These are phyloP conservation scores for Lithocarpus polystachyus DNA, from an alignment of 306 rosid species.

Conservation along the genomic window DNA sequence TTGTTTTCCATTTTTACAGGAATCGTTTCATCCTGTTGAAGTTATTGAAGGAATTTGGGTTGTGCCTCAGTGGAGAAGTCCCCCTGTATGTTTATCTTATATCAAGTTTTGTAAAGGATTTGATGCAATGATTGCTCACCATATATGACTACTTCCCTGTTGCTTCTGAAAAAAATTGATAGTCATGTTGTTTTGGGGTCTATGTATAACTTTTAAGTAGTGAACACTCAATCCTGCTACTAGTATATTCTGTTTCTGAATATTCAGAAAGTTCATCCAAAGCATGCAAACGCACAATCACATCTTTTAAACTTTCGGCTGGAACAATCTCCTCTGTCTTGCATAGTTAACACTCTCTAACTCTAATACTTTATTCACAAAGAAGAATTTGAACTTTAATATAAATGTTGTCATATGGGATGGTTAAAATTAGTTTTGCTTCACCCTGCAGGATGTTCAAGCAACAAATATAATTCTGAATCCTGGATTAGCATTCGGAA, in stretches of 20 bases:
- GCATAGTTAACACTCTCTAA: not conserved
- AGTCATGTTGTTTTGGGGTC: not conserved
- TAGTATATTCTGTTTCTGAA: not conserved
- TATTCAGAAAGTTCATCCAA: not conserved
- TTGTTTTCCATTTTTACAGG: constrained; percentile 39
- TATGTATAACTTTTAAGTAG: not conserved
- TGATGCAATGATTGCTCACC: not conserved
- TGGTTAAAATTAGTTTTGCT: not conserved
- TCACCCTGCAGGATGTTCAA: constrained; percentile 47
- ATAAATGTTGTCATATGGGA: not conserved
- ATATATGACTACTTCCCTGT: constrained; percentile 1
- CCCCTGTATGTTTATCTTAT: constrained; percentile 55
- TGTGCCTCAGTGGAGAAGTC: constrained; percentile 76
- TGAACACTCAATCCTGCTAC: not conserved
- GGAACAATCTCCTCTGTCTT: too few relatives aligned
- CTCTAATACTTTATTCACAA: not conserved
- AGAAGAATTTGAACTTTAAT: not conserved
- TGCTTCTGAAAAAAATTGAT: constrained; percentile 15
- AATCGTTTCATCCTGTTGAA: constrained; percentile 67
- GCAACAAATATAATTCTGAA: constrained; percentile 78
- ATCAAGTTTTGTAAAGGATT: not conserved
- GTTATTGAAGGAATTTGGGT: constrained; percentile 78
- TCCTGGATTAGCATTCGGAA: constrained; percentile 92
- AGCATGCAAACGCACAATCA: not conserved
- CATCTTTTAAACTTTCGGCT: not conserved